phyloP scores from a whole-genome alignment of 2,329 filamentous ascomycete genomes.

The Fusarium luffae region DNA sequence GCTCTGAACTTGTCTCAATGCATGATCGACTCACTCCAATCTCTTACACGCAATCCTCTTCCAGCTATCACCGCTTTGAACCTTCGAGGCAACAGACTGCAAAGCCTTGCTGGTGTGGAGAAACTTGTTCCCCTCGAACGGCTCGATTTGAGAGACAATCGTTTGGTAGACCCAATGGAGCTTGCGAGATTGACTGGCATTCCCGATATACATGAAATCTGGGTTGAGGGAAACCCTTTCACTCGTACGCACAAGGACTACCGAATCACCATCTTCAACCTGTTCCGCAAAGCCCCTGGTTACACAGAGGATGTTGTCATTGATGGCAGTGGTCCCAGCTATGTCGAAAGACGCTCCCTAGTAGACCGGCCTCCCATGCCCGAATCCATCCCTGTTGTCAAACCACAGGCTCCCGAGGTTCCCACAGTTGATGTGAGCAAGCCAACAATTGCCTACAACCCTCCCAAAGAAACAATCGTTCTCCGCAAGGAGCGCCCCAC shows the following conservation, averaged over 20 bases:
- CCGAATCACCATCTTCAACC: slow-evolving; percentile 91
- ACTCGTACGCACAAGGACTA: slow-evolving; percentile 87
- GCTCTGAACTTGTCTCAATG: slow-evolving; percentile 95
- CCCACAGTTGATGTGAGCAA: slow-evolving; percentile 75
- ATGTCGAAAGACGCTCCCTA: slow-evolving; percentile 84
- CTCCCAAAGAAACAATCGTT: slow-evolving; percentile 61
- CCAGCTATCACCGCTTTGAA: slow-evolving; percentile 95
- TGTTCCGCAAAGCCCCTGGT: slow-evolving; percentile 90
- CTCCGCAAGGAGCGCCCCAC: slow-evolving; percentile 69
- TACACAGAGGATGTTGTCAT: slow-evolving; percentile 92
- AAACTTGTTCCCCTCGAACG: slow-evolving; percentile 88
- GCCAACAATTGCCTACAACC: slow-evolving; percentile 67
- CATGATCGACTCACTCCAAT: slow-evolving; percentile 96
- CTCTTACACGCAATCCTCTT: slow-evolving; percentile 83
- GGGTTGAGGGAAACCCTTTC: slow-evolving; percentile 92
- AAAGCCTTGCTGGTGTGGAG: slow-evolving; percentile 89
- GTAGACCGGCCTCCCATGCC: slow-evolving; percentile 83
- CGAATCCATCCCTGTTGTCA: slow-evolving; percentile 80
- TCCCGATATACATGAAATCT: slow-evolving; percentile 91
- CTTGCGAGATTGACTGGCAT: slow-evolving; percentile 89
- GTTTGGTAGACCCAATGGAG: slow-evolving; percentile 89
- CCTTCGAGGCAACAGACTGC: slow-evolving; percentile 86
- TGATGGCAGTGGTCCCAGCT: slow-evolving; percentile 84
- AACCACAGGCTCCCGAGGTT: slow-evolving; percentile 71
- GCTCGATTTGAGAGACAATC: slow-evolving; percentile 91